A percentile compares a stretch with the other conserved stretches of the same genome.
Conservation (phyloP, 306 rosid species). For the Benincasa hispida region DNA sequence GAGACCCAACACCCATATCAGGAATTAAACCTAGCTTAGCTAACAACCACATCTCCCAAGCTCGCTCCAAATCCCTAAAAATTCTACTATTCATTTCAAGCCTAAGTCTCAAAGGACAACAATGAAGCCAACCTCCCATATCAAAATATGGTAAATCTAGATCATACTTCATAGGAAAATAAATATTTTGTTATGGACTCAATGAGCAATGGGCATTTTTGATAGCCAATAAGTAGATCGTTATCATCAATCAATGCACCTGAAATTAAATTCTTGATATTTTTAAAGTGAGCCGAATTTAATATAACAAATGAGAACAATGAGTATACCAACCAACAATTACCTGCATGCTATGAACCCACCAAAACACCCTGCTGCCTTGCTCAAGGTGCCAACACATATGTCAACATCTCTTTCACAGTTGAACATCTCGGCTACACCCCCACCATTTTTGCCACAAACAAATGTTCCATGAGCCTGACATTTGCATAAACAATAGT, state of each 20-base stretch:
- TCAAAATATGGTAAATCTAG: background rate
- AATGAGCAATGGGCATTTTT: background rate
- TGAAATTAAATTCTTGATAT: background rate
- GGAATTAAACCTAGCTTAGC: background rate
- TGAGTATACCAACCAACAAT: constrained; percentile 4
- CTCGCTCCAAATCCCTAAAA: background rate
- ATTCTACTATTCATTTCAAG: background rate
- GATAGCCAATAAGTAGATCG: background rate
- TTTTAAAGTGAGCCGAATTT: background rate
- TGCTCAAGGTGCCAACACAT: constrained; percentile 83
- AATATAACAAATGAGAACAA: background rate
- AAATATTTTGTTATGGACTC: background rate
- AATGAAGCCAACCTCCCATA: background rate
- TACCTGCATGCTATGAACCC: constrained; percentile 99
- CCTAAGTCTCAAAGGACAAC: background rate
- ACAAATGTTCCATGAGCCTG: constrained; percentile 97
- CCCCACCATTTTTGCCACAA: constrained; percentile 88
- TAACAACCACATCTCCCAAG: background rate
- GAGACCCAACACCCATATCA: background rate
- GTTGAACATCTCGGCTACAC: constrained; percentile 77
- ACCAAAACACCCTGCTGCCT: constrained; percentile 96
- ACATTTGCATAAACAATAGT: background rate
- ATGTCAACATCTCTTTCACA: constrained; percentile 84
- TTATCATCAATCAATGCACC: background rate
- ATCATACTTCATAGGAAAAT: background rate